Percentiles rank a stretch among this genome's conserved stretches.
These are phyloP conservation scores for Scheffersomyces quercinus DNA, from an alignment of 1,139 yeast genomes.

Conservation along the genomic window DNA sequence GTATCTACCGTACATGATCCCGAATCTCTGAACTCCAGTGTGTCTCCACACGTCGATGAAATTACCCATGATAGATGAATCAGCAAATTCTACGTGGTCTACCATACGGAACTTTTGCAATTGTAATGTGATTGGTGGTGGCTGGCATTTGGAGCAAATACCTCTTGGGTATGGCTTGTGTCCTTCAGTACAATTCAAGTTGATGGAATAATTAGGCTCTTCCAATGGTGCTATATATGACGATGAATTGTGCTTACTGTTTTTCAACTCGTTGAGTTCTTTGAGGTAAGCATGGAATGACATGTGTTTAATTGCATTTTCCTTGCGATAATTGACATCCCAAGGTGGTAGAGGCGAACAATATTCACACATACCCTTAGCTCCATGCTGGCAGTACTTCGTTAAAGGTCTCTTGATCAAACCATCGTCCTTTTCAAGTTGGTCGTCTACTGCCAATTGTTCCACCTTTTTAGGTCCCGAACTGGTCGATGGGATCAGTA, in stretches of 20 bases:
- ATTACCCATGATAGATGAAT: constrained; percentile 67
- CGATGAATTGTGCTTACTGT: constrained; percentile 59
- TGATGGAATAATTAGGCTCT: constrained; percentile 68
- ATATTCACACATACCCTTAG: constrained; percentile 96
- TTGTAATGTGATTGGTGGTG: constrained; percentile 89
- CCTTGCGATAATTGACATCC: constrained; percentile 76
- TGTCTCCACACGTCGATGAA: constrained; percentile 92
- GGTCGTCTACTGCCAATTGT: constrained; percentile 65
- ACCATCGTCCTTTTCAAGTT: constrained; percentile 70
- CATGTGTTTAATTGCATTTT: constrained; percentile 79
- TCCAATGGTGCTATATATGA: constrained; percentile 81
- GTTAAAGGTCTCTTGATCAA: constrained; percentile 66
- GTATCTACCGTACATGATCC: constrained; percentile 81
- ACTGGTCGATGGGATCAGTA: constrained; percentile 7
- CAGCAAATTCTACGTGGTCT: constrained; percentile 91
- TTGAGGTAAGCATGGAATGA: constrained; percentile 85
- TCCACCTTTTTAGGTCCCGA: constrained; percentile 22
- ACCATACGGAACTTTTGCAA: constrained; percentile 94
- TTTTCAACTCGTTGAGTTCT: constrained; percentile 68
- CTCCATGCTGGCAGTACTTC: constrained; percentile 80
- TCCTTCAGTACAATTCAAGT: constrained; percentile 68
- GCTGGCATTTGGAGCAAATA: constrained; percentile 96
- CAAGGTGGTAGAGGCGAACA: constrained; percentile 96
- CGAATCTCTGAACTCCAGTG: constrained; percentile 85
- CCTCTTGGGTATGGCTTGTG: constrained; percentile 95